Percentiles rank a stretch among this genome's conserved stretches.
Evolutionary conservation across 1,139 yeast genomes (phyloP).

Genomic region (Starmera stellimalicola): DNA sequence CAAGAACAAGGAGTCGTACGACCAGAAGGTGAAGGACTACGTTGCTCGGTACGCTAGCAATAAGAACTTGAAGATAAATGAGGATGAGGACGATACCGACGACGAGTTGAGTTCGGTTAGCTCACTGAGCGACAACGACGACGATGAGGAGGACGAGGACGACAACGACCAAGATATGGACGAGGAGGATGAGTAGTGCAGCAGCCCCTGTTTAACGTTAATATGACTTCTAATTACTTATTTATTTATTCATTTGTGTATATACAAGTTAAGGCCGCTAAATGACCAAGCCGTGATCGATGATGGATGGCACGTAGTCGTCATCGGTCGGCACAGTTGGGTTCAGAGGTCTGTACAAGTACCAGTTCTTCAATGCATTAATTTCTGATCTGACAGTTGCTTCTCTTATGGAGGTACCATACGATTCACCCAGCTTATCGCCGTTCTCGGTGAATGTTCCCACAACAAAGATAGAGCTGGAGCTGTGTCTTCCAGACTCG

Average conservation of each 20-base stretch:
- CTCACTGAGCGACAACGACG: slow-evolving; percentile 32
- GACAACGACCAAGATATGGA: slow-evolving; percentile 6
- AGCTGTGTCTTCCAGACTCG: slow-evolving; percentile 85
- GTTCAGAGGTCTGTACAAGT: slow-evolving; percentile 74
- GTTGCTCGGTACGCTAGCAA: slow-evolving; percentile 63
- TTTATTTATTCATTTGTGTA: slow-evolving; percentile 3
- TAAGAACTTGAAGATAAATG: slow-evolving; percentile 33
- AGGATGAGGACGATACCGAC: slow-evolving; percentile 23
- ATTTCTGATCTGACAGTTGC: slow-evolving; percentile 91
- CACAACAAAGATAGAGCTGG: slow-evolving; percentile 79
- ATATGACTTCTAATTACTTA: no score
- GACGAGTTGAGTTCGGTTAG: slow-evolving; percentile 38
- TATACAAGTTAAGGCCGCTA: slow-evolving; percentile 6
- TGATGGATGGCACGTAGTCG: slow-evolving; percentile 22
- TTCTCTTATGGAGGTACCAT: slow-evolving; percentile 84
- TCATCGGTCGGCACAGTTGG: slow-evolving; percentile 53
- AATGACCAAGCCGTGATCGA: slow-evolving; percentile 32
- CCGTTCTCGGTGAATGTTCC: slow-evolving; percentile 76
- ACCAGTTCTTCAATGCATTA: slow-evolving; percentile 85
- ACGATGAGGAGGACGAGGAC: slow-evolving; percentile 24
- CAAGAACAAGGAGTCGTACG: slow-evolving; percentile 60
- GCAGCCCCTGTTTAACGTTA: no score
- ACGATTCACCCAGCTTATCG: slow-evolving; percentile 84
- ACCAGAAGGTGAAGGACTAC: slow-evolving; percentile 60
- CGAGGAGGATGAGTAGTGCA: slow-evolving; percentile 8